Base-by-base conservation (phyloP, 768 basidiomycete genomes). In the Rhizopogon vulgaris region DNA sequence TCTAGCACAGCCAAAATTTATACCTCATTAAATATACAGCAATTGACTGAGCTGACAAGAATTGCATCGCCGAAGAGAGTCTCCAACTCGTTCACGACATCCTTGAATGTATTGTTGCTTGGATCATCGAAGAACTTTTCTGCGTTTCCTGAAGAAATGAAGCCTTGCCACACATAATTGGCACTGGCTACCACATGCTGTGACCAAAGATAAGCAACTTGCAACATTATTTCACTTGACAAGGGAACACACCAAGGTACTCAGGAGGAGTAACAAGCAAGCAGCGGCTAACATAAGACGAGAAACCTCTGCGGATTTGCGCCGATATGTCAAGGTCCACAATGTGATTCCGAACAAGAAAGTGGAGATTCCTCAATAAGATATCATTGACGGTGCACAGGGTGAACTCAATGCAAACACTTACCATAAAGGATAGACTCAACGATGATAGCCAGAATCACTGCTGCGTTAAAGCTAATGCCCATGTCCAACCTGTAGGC, bases 61-160 rank as follows among this genome's bases (percentile, higher is more conserved):
- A 60, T 49, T 32, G 34, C 51, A 30, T 60, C 60, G 18, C 55
- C 58, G 2, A 60, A 37, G 7, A 59, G 32, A 11, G 55, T 59
- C 38, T 60, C 52, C 25, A 49, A 6, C 10, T 17, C 28, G 43
- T 55, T 58, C 6, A 54, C 17, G 14, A 53, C 45, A 47, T 56
- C 58, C 27, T 51, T 55, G 25, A 52, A 40, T 11, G 40, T 51
- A 27, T 41, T 30, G 18, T 18, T n/a, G n/a, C 6, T 42, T 0
- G 3, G 30, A 40, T 51, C 28, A 11, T 27, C 27, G 17, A 51
- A 42, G 41, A 41, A 51, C 30, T 0, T 12, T 1, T 41, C 28
- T 10, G 40, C 9, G 27, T 30, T 30, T 27, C 15, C 38, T 18
- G 25, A 51, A 5, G 50, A 17, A 17, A 51, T 24, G 39, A 48